Evolutionary conservation across 108 stramenopile species (phyloP), one percentile per base, ranked within the genome.

Genomic region (Nannochloropsis salina): DNA sequence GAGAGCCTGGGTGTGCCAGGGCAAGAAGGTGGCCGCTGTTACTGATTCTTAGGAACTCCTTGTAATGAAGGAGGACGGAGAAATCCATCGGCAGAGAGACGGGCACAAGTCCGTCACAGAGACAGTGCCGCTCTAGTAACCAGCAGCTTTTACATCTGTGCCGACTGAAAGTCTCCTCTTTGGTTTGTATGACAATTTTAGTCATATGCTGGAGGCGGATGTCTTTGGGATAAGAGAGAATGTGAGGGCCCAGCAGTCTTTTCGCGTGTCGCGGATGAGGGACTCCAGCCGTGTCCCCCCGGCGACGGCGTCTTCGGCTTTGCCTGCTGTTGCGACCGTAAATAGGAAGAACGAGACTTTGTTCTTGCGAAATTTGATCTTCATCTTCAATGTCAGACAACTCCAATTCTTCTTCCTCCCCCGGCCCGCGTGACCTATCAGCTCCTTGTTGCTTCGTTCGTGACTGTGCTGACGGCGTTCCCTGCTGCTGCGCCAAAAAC

Each of bases 161-260:
- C n/a, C n/a, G 4, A n/a, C 61, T 74, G n/a, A 74, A 74, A 15
- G 61, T 74, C n/a, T 74, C 61, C 8, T 74, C 61, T n/a, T 74
- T 74, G 20, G 61, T 74, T n/a, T 74, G 61, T n/a, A 74, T 74
- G 61, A 74, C 61, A 74, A 74, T 74, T n/a, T 74, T 74, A 15
- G 61, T 74, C 3, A 74, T 74, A 6, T 74, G 61, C 61, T 74
- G 61, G 20, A 74, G 61, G 4, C 61, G 61, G 15, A n/a, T n/a
- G 15, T 74, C 61, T 8, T 74, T 74, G n/a, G 61, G 61, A 6
- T n/a, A 74, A 4, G 61, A 6, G 3, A n/a, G 20, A 74, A 74
- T n/a, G 61, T 74, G 61, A n/a, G 61, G 61, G 15, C 61, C 61
- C 20, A 74, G 61, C 61, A 74, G 61, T n/a, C n/a, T 74, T n/a